A percentile compares a stretch with the other conserved stretches of the same genome.
Conservation (phyloP, 2,329 filamentous ascomycete species). For the Boeremia lycopersici region DNA sequence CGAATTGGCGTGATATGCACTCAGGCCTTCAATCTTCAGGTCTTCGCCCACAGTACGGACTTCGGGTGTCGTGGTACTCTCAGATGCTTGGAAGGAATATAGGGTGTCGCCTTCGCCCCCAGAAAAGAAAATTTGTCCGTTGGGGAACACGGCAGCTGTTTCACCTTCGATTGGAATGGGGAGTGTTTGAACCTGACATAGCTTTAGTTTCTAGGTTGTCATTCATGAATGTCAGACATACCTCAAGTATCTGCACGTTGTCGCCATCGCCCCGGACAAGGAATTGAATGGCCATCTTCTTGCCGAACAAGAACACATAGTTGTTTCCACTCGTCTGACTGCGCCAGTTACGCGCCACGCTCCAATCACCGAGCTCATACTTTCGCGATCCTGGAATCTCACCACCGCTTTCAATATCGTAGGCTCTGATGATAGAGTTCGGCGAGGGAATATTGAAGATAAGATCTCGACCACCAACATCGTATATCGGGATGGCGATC, state of each 20-base stretch:
- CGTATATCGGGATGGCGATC: conserved; percentile 31
- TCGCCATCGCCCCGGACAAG: conserved; percentile 19
- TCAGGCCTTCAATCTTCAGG: conserved; percentile 30
- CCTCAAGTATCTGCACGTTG: conserved; percentile 34
- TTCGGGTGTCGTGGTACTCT: conserved; percentile 24
- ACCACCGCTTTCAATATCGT: conserved; percentile 25
- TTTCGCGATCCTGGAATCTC: conserved; percentile 29
- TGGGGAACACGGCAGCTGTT: conserved; percentile 26
- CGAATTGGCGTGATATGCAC: conserved; percentile 25
- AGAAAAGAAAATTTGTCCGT: conserved; percentile 36
- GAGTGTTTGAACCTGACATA: conserved; percentile 36
- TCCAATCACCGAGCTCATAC: conserved; percentile 39
- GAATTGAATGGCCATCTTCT: conserved; percentile 38
- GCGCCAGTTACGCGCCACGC: conserved; percentile 36
- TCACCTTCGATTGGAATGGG: conserved; percentile 36
- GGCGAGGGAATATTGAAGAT: conserved; percentile 39
- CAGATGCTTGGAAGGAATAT: conserved; percentile 39
- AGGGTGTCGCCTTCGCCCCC: conserved; percentile 30
- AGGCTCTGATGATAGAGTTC: conserved; percentile 34
- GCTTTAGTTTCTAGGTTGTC: neutral
- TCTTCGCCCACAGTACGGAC: conserved; percentile 24
- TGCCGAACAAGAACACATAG: conserved; percentile 41
- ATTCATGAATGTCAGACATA: conserved; percentile 1
- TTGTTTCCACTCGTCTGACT: conserved; percentile 32
- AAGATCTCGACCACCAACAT: conserved; percentile 30